These are phyloP conservation scores for Truncatella angustata DNA, from an alignment of 2,329 filamentous ascomycete genomes.

Conservation along the genomic window DNA sequence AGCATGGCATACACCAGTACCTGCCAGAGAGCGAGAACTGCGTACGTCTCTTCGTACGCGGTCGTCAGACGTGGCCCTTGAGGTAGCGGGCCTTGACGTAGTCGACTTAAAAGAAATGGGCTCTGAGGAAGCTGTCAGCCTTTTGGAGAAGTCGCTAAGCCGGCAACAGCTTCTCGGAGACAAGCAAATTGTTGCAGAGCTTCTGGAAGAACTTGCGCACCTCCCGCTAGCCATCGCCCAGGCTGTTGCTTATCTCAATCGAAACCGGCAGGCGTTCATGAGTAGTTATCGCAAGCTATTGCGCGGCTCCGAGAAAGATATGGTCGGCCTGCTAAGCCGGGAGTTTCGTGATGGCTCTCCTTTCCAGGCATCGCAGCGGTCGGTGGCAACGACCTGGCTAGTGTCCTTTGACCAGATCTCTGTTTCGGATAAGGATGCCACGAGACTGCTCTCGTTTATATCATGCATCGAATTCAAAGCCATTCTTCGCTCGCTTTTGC, in stretches of 20 bases:
- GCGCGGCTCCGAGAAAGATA: constrained; percentile 26
- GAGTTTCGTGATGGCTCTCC: constrained; percentile 32
- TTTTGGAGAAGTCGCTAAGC: constrained; percentile 25
- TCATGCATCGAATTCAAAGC: constrained; percentile 37
- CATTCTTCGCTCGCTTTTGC: constrained; percentile 34
- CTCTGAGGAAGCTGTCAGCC: constrained; percentile 20
- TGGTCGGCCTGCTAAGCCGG: constrained; percentile 29
- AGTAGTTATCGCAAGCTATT: constrained; percentile 33
- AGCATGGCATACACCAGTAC: constrained; percentile 2
- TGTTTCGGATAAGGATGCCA: constrained; percentile 25
- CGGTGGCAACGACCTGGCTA: constrained; percentile 33
- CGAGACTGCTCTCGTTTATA: constrained; percentile 36
- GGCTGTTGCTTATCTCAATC: constrained; percentile 40
- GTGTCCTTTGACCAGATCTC: constrained; percentile 41
- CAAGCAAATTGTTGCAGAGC: constrained; percentile 12
- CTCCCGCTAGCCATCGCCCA: constrained; percentile 40
- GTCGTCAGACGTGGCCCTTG: constrained; percentile 25
- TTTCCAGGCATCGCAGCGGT: constrained; percentile 29
- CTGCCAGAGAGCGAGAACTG: constrained; percentile 20
- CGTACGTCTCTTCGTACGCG: constrained; percentile 34
- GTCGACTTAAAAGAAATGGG: constrained; percentile 29
- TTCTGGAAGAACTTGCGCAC: constrained; percentile 32
- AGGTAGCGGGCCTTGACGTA: constrained; percentile 21
- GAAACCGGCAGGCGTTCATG: constrained; percentile 20
- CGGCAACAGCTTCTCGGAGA: constrained; percentile 17